Evolutionary conservation across 306 rosid genomes (phyloP), one percentile per base, ranked within the genome.

Genomic region (Prunus dulcis): DNA sequence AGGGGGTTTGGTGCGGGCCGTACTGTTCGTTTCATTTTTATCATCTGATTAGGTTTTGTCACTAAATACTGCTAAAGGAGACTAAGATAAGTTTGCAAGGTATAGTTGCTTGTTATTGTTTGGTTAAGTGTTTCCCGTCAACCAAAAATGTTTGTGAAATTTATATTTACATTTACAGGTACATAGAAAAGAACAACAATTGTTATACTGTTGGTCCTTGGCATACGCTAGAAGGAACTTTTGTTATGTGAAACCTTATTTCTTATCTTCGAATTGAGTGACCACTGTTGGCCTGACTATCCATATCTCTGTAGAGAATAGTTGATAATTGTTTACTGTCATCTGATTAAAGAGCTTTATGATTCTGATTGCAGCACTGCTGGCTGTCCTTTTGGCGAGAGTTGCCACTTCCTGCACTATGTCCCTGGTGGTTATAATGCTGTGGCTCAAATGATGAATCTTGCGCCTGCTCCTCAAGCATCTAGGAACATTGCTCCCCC

Each of bases 351-450:
- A 50, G 55, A 61, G 32, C 63, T 80, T 3, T 64, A 34, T 84
- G n/a, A 56, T 65, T 71, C 78, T 74, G 61, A 43, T 80, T 88
- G 84, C 90, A 95, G 99, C 82, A 95, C 97, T 64, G 78, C 97
- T 71, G 99, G 99, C 32, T 95, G 98, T 76, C 99, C 98, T 15
- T 95, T 95, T 81, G 99, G 99, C 25, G 99, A 95, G 84, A 73
- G 91, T 46, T 95, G 99, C 80, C 99, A 95, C 79, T 95, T 95
- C 85, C 83, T 92, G 91, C 99, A 95, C 84, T 78, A 85, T 73
- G 91, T 95, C 70, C 93, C 97, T 49, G 99, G 99, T 45, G 99
- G 99, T 66, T 92, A 92, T 77, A 92, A 92, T 82, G 88, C 91
- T 13, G 96, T 90, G 75, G 92, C 99, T 71, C 98, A 95, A 47